phyloP scores from a whole-genome alignment of 2,329 filamentous ascomycete species.

The Alternaria incomplexa region DNA sequence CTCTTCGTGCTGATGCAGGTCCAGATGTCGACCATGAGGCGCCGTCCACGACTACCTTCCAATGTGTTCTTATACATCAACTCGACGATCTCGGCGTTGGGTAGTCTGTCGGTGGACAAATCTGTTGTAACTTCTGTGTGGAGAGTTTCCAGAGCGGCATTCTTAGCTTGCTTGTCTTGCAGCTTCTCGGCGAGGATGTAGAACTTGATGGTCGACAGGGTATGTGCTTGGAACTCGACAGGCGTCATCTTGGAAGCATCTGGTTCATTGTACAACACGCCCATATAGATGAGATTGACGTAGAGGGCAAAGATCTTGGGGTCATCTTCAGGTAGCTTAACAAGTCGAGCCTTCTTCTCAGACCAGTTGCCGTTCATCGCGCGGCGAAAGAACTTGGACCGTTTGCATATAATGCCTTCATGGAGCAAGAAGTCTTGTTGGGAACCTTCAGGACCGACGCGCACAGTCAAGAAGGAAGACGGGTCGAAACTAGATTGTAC shows the following conservation, averaged over 20 bases:
- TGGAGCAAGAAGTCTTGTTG: background rate
- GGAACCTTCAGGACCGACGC: background rate
- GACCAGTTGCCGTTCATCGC: background rate
- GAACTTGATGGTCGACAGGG: background rate
- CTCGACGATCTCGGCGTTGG: background rate
- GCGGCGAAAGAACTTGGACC: background rate
- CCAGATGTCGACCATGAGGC: background rate
- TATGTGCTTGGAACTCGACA: background rate
- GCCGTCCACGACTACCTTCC: background rate
- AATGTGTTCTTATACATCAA: background rate
- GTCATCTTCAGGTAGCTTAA: background rate
- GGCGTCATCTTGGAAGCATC: fast-evolving
- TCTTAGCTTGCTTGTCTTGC: background rate
- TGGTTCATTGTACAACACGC: background rate
- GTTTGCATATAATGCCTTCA: background rate
- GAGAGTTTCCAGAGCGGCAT: background rate
- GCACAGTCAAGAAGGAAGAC: background rate
- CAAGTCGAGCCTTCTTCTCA: background rate
- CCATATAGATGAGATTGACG: background rate
- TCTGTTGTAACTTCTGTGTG: no score
- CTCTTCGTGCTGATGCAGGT: fast-evolving
- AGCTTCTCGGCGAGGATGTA: background rate
- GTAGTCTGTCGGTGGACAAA: background rate
- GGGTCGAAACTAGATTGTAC: background rate
- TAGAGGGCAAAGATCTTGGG: background rate